Evolutionary conservation across 2,329 filamentous ascomycete genomes (phyloP).

Genomic region (Massarina eburnea): DNA sequence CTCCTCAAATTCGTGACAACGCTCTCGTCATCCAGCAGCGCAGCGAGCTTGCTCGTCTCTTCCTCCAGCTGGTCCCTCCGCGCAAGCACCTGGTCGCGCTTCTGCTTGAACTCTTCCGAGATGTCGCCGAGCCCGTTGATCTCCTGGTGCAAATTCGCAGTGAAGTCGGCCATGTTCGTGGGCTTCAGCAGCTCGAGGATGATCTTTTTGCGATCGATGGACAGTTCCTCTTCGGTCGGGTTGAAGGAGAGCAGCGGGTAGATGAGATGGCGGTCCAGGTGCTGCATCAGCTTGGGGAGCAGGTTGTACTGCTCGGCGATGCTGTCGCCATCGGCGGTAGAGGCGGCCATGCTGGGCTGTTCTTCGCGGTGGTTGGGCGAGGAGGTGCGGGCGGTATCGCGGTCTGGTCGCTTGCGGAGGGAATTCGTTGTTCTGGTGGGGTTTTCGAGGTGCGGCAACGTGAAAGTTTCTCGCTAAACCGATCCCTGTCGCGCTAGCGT

Average conservation of each 20-base stretch:
- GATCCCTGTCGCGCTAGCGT: too few species aligned
- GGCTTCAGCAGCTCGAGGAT: constrained; percentile 94
- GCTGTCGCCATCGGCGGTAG: constrained; percentile 41
- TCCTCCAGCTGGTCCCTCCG: constrained; percentile 82
- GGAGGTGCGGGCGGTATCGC: constrained; percentile 13
- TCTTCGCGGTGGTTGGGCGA: constrained; percentile 4
- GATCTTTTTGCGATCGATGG: constrained; percentile 74
- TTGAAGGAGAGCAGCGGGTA: constrained; percentile 95
- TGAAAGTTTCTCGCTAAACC: too few species aligned
- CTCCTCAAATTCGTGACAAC: constrained; percentile 88
- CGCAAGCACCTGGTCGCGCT: constrained; percentile 84
- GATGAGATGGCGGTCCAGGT: constrained; percentile 94
- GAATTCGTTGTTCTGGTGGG: constrained; percentile 7
- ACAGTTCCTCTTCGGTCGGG: constrained; percentile 77
- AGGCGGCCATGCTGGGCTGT: constrained; percentile 43
- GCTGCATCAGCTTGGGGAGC: constrained; percentile 83
- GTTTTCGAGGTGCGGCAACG: constrained; percentile 15
- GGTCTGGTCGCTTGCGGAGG: constrained; percentile 16
- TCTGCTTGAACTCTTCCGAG: constrained; percentile 83
- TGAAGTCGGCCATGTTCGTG: constrained; percentile 99
- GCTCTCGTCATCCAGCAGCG: constrained; percentile 82
- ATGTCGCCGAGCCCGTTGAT: constrained; percentile 77
- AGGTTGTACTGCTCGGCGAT: constrained; percentile 75
- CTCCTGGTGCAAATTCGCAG: constrained; percentile 87
- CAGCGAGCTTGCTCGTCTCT: constrained; percentile 84